phyloP scores from a whole-genome alignment of 1,139 yeast genomes.

The Hyphopichia fennica region DNA sequence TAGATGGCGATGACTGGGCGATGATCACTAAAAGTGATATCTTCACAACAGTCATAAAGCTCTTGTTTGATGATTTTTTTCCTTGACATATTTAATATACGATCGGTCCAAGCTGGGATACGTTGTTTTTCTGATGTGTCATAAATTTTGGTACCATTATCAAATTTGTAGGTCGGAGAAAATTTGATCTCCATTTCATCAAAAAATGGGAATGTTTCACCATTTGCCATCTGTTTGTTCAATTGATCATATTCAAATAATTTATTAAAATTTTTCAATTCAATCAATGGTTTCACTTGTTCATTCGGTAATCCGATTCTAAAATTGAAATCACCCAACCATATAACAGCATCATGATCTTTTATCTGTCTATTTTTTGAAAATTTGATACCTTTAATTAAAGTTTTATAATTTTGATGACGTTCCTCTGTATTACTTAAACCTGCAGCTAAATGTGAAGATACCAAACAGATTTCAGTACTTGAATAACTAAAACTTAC shows the following conservation, averaged over 20 bases:
- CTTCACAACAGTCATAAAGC: conserved; percentile 61
- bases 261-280: conserved; percentile 48
- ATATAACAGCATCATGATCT: conserved; percentile 85
- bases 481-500: conserved; percentile 77
- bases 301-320: conserved; percentile 72
- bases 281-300: conserved; percentile 58
- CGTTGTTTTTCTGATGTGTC: conserved; percentile 91
- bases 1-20: conserved; percentile 87
- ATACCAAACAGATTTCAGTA: conserved; percentile 74
- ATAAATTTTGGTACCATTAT: conserved; percentile 72
- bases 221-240: conserved; percentile 65
- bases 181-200: conserved; percentile 76
- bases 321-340: conserved; percentile 94
- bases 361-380: conserved; percentile 48
- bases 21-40: conserved; percentile 82
- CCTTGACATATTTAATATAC: conserved; percentile 52
- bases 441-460: conserved; percentile 93
- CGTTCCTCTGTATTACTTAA: conserved; percentile 74
- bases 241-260: conserved; percentile 78
- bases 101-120: conserved; percentile 96
- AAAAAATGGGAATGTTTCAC: conserved; percentile 66
- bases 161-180: conserved; percentile 91
- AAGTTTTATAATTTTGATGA: conserved; percentile 74
- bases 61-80: conserved; percentile 62
- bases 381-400: conserved; percentile 57